phyloP scores from a whole-genome alignment of 495 filamentous ascomycete species.

The Aspergillus coremiiformis region DNA sequence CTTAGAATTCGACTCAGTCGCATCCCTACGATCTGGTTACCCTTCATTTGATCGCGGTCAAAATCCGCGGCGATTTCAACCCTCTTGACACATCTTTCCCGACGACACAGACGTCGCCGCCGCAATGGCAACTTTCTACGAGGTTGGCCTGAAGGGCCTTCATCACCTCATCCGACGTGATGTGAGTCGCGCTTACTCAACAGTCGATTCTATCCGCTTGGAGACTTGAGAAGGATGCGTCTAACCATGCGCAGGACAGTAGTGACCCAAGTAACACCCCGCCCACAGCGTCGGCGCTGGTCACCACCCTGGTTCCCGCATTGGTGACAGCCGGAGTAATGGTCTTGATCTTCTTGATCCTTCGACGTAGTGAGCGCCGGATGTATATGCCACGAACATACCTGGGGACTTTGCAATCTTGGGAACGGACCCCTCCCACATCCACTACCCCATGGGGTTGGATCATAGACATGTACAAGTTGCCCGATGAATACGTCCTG shows the following conservation, averaged over 20 bases:
- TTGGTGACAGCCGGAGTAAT: slow-evolving; percentile 57
- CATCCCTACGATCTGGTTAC: neutral
- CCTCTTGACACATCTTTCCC: neutral
- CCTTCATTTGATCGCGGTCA: neutral
- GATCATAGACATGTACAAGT: slow-evolving; percentile 66
- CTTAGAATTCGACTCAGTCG: too few species aligned
- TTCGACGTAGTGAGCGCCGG: slow-evolving; percentile 63
- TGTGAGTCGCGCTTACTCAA: slow-evolving; percentile 11
- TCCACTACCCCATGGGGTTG: slow-evolving; percentile 68
- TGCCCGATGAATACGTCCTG: slow-evolving; percentile 76
- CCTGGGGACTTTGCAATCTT: slow-evolving; percentile 60
- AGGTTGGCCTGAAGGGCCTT: slow-evolving; percentile 17
- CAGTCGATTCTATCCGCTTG: neutral
- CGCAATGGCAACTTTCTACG: slow-evolving; percentile 26
- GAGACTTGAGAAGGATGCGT: slow-evolving; percentile 1
- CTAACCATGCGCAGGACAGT: slow-evolving; percentile 1
- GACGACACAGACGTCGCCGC: too few species aligned
- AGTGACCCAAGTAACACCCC: slow-evolving; percentile 22
- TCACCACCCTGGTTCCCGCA: slow-evolving; percentile 67
- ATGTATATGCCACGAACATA: slow-evolving; percentile 88
- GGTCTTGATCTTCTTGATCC: slow-evolving; percentile 63
- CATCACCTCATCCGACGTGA: slow-evolving; percentile 24
- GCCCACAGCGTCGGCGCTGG: slow-evolving; percentile 48
- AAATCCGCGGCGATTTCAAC: neutral
- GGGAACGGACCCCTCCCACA: slow-evolving; percentile 60